Evolutionary conservation across 495 filamentous ascomycete genomes (phyloP).

Genomic region (Neurospora pannonica): DNA sequence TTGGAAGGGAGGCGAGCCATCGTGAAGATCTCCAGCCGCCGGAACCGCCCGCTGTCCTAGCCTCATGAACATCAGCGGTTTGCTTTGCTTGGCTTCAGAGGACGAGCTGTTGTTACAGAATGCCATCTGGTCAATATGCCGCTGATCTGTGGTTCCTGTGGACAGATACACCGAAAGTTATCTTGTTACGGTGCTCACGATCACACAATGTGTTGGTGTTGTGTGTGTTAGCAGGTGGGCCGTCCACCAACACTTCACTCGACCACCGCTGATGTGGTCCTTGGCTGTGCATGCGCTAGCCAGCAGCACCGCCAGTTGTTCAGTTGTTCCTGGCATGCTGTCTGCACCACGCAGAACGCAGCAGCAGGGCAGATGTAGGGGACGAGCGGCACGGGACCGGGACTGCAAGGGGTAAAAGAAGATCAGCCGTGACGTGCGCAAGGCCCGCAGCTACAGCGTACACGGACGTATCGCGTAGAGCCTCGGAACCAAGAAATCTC

Average conservation of each 20-base stretch:
- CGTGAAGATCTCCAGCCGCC: background rate
- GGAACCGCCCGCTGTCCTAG: background rate
- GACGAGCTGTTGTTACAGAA: background rate
- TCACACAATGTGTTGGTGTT: background rate
- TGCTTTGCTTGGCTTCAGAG: background rate
- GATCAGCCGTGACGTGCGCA: background rate
- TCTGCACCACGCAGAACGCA: background rate
- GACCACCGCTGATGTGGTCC: background rate
- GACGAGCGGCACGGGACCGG: background rate
- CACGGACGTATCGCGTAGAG: background rate
- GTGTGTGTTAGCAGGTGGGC: background rate
- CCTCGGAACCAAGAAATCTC: background rate
- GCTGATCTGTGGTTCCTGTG: background rate
- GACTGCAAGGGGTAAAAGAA: background rate
- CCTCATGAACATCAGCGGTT: background rate
- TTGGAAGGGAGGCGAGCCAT: background rate
- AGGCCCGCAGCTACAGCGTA: background rate
- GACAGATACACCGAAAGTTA: background rate
- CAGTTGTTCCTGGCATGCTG: background rate
- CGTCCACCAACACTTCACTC: background rate
- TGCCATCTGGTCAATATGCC: background rate
- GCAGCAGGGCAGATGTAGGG: background rate
- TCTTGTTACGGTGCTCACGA: background rate
- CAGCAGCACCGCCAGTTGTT: background rate
- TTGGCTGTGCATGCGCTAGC: background rate